Evolutionary conservation across 805 yeast genomes (phyloP), one percentile per base, ranked within the genome.

Genomic region (Spathaspora arborariae): DNA sequence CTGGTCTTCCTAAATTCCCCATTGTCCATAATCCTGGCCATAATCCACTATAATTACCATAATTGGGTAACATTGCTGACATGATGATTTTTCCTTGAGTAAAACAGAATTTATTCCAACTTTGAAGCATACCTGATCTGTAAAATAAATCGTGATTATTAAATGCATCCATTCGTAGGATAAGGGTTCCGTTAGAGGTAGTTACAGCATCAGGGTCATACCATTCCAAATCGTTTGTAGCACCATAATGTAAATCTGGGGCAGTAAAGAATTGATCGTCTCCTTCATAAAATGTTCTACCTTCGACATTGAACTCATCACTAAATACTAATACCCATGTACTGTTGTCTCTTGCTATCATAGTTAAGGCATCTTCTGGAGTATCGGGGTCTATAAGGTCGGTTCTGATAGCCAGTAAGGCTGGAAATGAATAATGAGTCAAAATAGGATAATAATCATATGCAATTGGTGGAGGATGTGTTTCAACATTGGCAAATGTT

Each of bases 401-500:
- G 2, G 68, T 62, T 45, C 74, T 51, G 39, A 67, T 63, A 21
- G 71, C 69, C 7, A 64, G 57, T 16, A 67, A 46, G 8, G 64
- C 35, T 10, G 74, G 74, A 50, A 66, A 69, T 43, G 56, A 46
- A 54, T 68, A 69, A 6, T 71, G 68, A 2, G 87, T 66, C 51
- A 84, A 67, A 7, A 70, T 50, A 45, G 72, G 78, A 56, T 73
- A 75, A 5, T 68, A 24, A 46, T 64, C 55, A 35, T 45, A 33
- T 42, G 18, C 35, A 5, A 30, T 47, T 2, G 68, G 65, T 6
- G 35, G 36, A 5, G 70, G 65, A n/a, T 38, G 41, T 43, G 53
- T 46, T 38, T 51, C 60, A 20, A 56, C 41, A 8, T 80, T 67
- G 26, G 78, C 81, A 64, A 75, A 92, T 0, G 97, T 90, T 43